Evolutionary conservation across 768 basidiomycete species (phyloP).

Genomic region (Leccinum incarnatum): DNA sequence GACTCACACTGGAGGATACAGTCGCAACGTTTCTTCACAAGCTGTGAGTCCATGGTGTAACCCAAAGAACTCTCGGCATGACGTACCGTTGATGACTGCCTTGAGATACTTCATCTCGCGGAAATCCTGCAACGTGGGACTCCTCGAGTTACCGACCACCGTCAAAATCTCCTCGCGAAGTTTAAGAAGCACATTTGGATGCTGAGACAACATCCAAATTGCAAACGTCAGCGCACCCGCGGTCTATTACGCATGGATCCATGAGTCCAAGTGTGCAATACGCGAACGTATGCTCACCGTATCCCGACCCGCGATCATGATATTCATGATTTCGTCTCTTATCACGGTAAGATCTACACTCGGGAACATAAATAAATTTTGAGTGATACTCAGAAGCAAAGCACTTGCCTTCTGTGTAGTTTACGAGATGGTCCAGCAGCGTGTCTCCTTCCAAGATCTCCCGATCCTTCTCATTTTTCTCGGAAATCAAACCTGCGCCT

Average conservation of each 20-base stretch:
- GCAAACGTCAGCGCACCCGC: constrained; percentile 30
- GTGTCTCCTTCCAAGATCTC: constrained; percentile 25
- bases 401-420: constrained; percentile 25
- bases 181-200: constrained; percentile 27
- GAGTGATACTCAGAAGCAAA: background rate
- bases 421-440: constrained; percentile 31
- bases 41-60: constrained; percentile 1
- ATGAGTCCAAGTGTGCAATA: background rate
- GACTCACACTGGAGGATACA: constrained; percentile 33
- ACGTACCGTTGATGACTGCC: constrained; percentile 37
- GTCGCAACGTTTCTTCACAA: constrained; percentile 28
- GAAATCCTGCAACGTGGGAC: constrained; percentile 33
- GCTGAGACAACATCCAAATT: constrained; percentile 28
- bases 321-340: constrained; percentile 37
- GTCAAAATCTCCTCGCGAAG: constrained; percentile 32
- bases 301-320: constrained; percentile 37
- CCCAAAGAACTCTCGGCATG: background rate
- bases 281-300: constrained; percentile 21
- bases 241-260: constrained; percentile 18
- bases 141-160: constrained; percentile 25
- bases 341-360: constrained; percentile 30
- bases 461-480: constrained; percentile 5
- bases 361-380: background rate
- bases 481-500: constrained; percentile 20
- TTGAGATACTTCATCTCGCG: constrained; percentile 39